These are phyloP conservation scores for Endothia cerciana DNA, from an alignment of 2,329 filamentous ascomycete species.

Conservation along the genomic window DNA sequence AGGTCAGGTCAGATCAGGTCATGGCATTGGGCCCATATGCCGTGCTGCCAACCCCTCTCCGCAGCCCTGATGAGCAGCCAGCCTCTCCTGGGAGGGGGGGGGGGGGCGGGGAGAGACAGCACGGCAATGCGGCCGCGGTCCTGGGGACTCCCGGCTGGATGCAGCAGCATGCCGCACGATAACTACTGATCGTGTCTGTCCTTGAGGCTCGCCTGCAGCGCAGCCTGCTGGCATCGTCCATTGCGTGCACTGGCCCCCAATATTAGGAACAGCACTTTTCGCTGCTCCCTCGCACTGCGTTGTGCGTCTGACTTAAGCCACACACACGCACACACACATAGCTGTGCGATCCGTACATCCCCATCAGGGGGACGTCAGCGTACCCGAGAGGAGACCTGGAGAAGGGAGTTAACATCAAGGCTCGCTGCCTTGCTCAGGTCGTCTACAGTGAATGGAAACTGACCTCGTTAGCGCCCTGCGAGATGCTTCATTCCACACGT, in stretches of 20 bases:
- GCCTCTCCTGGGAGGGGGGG: no score
- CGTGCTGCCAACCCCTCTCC: no score
- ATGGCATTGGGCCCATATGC: no score
- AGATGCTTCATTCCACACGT: not conserved
- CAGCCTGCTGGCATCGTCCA: not conserved
- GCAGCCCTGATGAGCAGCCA: no score
- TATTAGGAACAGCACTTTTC: slow-evolving; percentile 16
- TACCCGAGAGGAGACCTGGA: not conserved
- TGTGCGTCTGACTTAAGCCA: not conserved
- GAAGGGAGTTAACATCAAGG: not conserved
- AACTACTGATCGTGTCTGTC: no score
- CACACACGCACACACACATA: not conserved
- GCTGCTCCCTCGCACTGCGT: not conserved
- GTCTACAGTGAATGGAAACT: no score
- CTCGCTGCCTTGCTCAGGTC: not conserved
- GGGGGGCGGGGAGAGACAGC: no score
- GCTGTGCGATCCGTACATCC: not conserved
- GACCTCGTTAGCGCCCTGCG: no score
- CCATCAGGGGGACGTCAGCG: not conserved
- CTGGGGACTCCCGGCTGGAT: no score
- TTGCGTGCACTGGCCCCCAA: slow-evolving; percentile 15
- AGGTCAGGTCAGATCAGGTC: no score
- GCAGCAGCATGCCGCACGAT: no score
- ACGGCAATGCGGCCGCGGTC: no score
- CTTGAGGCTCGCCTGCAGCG: not conserved